These are phyloP conservation scores for Chenopodium album DNA, from an alignment of 148 eudicot species.

Conservation along the genomic window DNA sequence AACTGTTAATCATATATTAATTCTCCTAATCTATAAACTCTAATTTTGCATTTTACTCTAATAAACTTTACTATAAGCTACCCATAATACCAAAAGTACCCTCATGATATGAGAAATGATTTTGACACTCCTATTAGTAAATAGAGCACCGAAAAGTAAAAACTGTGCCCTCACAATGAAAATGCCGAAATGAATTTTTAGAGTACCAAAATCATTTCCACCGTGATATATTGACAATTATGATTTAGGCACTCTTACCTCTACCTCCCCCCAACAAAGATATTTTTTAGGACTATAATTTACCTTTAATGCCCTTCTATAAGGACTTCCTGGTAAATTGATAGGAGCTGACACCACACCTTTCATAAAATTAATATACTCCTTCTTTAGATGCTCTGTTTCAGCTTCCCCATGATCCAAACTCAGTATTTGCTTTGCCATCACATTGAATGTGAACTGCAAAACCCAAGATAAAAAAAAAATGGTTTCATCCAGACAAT, in stretches of 20 bases:
- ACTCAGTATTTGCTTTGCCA: slow-evolving; percentile 95
- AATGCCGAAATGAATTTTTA: too few species aligned
- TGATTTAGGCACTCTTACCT: neutral
- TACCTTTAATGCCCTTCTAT: slow-evolving; percentile 85
- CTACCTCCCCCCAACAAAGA: neutral
- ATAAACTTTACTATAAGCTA: too few species aligned
- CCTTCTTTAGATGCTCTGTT: slow-evolving; percentile 85
- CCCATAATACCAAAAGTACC: neutral
- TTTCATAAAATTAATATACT: slow-evolving; percentile 96
- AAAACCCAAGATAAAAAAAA: neutral
- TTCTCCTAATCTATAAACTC: too few species aligned
- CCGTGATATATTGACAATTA: too few species aligned
- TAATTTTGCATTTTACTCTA: too few species aligned
- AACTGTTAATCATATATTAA: neutral
- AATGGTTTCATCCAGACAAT: neutral
- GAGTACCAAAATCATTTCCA: too few species aligned
- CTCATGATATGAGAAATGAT: too few species aligned
- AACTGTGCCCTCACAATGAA: too few species aligned
- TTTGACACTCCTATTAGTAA: too few species aligned
- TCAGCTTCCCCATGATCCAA: slow-evolving; percentile 82
- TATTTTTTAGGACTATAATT: neutral
- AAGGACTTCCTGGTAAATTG: slow-evolving; percentile 93
- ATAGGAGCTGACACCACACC: slow-evolving; percentile 93
- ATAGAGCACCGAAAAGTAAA: too few species aligned
- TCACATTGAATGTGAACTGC: slow-evolving; percentile 91